Evolutionary conservation across 352 stramenopile genomes (phyloP).

Genomic region (Pythium phragmitis): DNA sequence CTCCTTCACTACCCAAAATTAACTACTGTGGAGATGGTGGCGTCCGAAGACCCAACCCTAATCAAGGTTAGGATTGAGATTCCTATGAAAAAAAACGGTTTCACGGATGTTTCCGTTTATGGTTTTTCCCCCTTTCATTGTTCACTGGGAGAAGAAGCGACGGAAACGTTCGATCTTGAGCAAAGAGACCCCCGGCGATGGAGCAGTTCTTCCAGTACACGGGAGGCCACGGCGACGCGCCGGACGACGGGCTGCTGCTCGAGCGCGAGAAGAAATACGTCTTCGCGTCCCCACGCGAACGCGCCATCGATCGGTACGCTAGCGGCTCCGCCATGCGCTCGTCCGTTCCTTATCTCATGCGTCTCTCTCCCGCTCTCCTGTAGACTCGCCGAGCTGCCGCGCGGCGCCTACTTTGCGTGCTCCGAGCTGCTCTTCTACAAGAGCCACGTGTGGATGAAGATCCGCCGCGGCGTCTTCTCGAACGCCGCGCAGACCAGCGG

Average conservation of each 20-base stretch:
- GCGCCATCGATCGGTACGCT: constrained; percentile 47
- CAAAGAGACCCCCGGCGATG: constrained; percentile 28
- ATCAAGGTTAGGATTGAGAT: too few relatives aligned
- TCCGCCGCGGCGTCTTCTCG: constrained; percentile 73
- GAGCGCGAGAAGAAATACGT: constrained; percentile 55
- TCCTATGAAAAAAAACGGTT: too few relatives aligned
- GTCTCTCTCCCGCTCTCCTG: not conserved
- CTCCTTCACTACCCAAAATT: too few relatives aligned
- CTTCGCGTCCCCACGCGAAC: constrained; percentile 60
- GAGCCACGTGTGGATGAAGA: constrained; percentile 74
- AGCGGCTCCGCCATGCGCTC: not conserved
- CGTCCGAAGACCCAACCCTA: too few relatives aligned
- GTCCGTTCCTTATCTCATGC: not conserved
- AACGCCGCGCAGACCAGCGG: constrained; percentile 61
- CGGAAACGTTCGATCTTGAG: not conserved
- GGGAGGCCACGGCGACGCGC: constrained; percentile 29
- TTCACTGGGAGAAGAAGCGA: not conserved
- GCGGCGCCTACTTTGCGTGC: constrained; percentile 70
- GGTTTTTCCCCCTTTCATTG: too few relatives aligned
- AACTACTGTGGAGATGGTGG: too few relatives aligned
- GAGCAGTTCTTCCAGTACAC: constrained; percentile 80
- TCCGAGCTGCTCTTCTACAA: constrained; percentile 50
- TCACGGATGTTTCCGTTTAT: too few relatives aligned
- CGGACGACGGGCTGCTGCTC: constrained; percentile 30
- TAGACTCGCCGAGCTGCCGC: constrained; percentile 52